These are phyloP conservation scores for Amanita subjunquillea DNA, from an alignment of 768 basidiomycete species.

Conservation along the genomic window DNA sequence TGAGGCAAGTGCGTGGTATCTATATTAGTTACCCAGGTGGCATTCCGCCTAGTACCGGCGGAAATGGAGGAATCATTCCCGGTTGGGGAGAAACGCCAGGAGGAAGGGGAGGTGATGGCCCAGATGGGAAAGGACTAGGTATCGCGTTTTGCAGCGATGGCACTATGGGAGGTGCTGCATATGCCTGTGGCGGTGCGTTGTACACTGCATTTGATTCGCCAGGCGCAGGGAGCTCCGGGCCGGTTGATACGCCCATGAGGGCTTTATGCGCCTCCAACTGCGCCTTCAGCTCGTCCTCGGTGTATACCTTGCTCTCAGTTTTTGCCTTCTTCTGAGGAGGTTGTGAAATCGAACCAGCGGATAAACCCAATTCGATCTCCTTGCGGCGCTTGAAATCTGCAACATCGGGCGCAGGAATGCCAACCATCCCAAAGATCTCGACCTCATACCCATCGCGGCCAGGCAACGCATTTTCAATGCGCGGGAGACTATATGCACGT, in stretches of 20 bases:
- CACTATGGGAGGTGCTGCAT: conserved; percentile 35
- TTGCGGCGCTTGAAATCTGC: conserved; percentile 95
- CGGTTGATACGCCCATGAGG: conserved; percentile 65
- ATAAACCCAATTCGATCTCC: conserved; percentile 85
- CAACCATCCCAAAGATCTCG: conserved; percentile 99
- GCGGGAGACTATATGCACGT: conserved; percentile 43
- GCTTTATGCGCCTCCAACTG: conserved; percentile 87
- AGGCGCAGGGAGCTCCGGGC: conserved; percentile 24
- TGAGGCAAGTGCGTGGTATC: neutral
- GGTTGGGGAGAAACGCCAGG: conserved; percentile 5
- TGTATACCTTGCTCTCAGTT: conserved; percentile 64
- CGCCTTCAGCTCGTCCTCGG: conserved; percentile 75
- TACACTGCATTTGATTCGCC: conserved; percentile 48
- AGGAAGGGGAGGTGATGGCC: neutral
- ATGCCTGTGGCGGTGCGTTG: conserved; percentile 66
- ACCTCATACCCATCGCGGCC: conserved; percentile 97
- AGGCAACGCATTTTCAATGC: conserved; percentile 93
- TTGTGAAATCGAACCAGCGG: conserved; percentile 72
- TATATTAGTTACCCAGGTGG: conserved; percentile 1
- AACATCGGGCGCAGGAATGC: conserved; percentile 87
- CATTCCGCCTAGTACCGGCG: neutral
- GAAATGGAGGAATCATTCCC: conserved; percentile 1
- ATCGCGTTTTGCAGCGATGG: conserved; percentile 3
- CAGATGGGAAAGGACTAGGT: conserved; percentile 10
- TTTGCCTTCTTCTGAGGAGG: conserved; percentile 77